Evolutionary conservation across 176 grass and related monocot genomes (phyloP).

Genomic region (Themeda triandra): DNA sequence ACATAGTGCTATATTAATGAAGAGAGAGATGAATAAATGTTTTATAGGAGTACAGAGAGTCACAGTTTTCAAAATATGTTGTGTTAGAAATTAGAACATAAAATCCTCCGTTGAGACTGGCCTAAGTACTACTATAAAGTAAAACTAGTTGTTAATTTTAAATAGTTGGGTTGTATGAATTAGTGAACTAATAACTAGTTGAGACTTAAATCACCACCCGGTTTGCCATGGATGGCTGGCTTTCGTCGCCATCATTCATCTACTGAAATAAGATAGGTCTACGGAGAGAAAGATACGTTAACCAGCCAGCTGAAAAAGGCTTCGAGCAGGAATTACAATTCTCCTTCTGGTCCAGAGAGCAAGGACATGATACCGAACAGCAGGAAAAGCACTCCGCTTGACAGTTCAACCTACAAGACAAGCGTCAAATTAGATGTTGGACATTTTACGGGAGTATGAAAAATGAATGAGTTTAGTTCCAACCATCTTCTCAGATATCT

Average conservation of each 20-base stretch:
- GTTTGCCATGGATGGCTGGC: not conserved
- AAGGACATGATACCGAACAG: conserved; percentile 80
- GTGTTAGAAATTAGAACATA: too few species aligned
- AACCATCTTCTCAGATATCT: conserved; percentile 99
- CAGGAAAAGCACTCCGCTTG: conserved; percentile 78
- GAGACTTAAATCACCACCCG: not conserved
- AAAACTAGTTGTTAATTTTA: too few species aligned
- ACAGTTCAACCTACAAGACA: conserved; percentile 61
- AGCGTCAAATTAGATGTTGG: not conserved
- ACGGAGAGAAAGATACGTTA: conserved; percentile 17
- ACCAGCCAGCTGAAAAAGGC: conserved; percentile 7
- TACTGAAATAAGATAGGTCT: conserved; percentile 32
- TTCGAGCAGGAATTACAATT: conserved; percentile 25
- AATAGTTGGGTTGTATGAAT: too few species aligned
- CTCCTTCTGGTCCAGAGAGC: conserved; percentile 50
- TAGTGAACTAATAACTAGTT: too few species aligned
- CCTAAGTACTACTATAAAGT: too few species aligned
- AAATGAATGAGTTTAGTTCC: not conserved
- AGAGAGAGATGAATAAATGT: too few species aligned
- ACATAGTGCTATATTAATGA: too few species aligned
- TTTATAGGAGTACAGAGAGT: too few species aligned
- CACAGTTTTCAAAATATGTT: too few species aligned
- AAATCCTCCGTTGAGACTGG: too few species aligned
- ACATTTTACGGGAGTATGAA: not conserved
- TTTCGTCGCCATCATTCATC: conserved; percentile 33